A percentile compares a stretch with the other conserved stretches of the same genome.
Conservation (phyloP, 371 early-diverging fungal genomes). For the Mortierella polycephala region DNA sequence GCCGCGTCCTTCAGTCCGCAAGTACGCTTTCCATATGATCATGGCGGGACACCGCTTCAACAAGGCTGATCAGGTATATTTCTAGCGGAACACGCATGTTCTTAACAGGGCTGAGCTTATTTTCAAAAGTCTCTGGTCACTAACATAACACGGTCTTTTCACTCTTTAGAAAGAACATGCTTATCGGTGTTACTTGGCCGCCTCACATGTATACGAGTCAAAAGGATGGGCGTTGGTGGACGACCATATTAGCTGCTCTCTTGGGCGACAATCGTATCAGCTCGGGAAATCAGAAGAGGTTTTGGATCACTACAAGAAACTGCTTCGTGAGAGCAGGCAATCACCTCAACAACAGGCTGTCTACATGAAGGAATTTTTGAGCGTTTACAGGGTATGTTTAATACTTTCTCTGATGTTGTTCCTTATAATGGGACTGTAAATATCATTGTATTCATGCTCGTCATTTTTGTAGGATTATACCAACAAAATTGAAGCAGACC, state of each 20-base stretch:
- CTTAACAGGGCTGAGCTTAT: too few relatives aligned
- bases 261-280: constrained; percentile 81
- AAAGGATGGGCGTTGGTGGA: constrained; percentile 83
- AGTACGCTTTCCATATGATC: constrained; percentile 88
- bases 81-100: too few relatives aligned
- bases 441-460: not conserved
- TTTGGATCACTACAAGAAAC: constrained; percentile 69
- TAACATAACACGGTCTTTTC: not conserved
- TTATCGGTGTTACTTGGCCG: constrained; percentile 75
- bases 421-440: not conserved
- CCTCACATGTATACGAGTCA: constrained; percentile 69
- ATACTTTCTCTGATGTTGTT: not conserved
- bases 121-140: not conserved
- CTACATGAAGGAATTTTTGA: constrained; percentile 82
- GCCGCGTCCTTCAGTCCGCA: constrained; percentile 75
- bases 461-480: constrained; percentile 59
- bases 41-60: constrained; percentile 88
- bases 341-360: constrained; percentile 74
- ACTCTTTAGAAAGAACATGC: constrained; percentile 75
- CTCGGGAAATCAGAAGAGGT: constrained; percentile 68
- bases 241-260: constrained; percentile 87
- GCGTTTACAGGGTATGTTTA: constrained; percentile 72
- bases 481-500: constrained; percentile 53
- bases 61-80: constrained; percentile 67
- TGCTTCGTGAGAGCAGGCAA: constrained; percentile 75